Evolutionary conservation across 2,329 filamentous ascomycete genomes (phyloP).

Genomic region (Elsinoe batatas): DNA sequence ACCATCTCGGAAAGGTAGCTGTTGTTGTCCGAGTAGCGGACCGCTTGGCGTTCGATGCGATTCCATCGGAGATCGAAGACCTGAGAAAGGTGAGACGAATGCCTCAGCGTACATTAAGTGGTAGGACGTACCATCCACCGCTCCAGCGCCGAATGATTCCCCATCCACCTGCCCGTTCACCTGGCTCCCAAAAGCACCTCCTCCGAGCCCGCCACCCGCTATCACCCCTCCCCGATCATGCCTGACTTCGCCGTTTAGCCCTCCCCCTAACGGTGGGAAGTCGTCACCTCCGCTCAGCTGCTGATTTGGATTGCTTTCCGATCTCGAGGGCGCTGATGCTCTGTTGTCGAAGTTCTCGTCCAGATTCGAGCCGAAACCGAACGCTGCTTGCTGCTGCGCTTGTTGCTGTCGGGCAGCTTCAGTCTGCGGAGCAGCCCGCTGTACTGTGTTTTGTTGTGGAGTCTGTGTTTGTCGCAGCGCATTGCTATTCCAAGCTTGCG

Average conservation of each 20-base stretch:
- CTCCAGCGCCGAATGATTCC: not conserved
- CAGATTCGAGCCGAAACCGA: constrained; percentile 40
- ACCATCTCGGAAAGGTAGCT: constrained; percentile 12
- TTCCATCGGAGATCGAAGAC: constrained; percentile 11
- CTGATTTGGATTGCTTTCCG: constrained; percentile 37
- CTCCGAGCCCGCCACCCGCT: constrained; percentile 37
- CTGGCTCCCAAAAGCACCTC: constrained; percentile 28
- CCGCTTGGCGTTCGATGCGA: constrained; percentile 12
- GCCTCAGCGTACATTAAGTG: not conserved
- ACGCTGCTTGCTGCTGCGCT: constrained; percentile 36
- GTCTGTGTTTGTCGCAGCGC: constrained; percentile 39
- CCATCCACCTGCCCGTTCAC: constrained; percentile 13
- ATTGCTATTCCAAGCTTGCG: constrained; percentile 48
- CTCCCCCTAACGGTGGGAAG: constrained; percentile 50
- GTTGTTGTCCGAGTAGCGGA: constrained; percentile 12
- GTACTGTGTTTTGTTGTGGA: constrained; percentile 21
- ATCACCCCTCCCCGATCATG: constrained; percentile 42
- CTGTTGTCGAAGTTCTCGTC: constrained; percentile 49
- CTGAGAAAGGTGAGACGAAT: not conserved
- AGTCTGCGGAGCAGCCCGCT: constrained; percentile 30
- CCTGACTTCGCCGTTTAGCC: constrained; percentile 40
- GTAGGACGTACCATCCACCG: constrained; percentile 5
- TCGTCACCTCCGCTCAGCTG: constrained; percentile 48
- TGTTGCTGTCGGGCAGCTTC: constrained; percentile 8
- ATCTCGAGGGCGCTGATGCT: constrained; percentile 42